Conservation (phyloP, 2,329 filamentous ascomycete species). For the Trichoderma harzianum region DNA sequence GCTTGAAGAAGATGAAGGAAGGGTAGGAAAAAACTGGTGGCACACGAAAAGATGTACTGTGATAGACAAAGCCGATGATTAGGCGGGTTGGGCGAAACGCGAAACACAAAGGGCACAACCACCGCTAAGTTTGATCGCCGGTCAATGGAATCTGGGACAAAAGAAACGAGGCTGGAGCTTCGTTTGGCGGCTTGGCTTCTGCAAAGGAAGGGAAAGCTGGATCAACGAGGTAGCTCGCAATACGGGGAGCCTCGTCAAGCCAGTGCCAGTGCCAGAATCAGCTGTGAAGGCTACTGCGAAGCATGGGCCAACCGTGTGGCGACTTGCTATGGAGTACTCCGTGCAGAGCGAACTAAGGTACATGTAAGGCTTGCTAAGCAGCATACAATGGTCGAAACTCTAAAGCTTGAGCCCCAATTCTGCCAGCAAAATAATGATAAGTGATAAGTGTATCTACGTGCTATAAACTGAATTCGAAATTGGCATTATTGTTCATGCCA, state of each 20-base stretch:
- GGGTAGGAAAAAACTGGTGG: conserved; percentile 11
- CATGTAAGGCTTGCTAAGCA: not conserved
- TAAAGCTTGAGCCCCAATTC: not conserved
- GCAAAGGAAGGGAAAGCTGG: not conserved
- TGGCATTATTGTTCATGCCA: not conserved
- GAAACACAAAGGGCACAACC: conserved; percentile 3
- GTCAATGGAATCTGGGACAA: not conserved
- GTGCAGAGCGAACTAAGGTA: not conserved
- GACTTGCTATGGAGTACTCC: not conserved
- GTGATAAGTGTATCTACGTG: not conserved
- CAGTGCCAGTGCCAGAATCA: not conserved
- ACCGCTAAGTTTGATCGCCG: not conserved
- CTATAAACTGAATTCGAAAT: not conserved
- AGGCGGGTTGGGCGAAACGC: conserved; percentile 22
- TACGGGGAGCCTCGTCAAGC: not conserved
- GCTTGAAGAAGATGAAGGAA: conserved; percentile 8
- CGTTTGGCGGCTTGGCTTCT: not conserved
- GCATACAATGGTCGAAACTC: not conserved
- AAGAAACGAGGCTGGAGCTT: not conserved
- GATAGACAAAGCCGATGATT: conserved; percentile 27
- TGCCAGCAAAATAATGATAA: not conserved
- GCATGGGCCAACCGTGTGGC: conserved; percentile 10
- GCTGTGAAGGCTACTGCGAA: conserved; percentile 9
- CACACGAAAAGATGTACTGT: conserved; percentile 20
- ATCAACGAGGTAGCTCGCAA: not conserved